These are phyloP conservation scores for Phytophthora sojae DNA, from an alignment of 352 stramenopile species.

Conservation along the genomic window DNA sequence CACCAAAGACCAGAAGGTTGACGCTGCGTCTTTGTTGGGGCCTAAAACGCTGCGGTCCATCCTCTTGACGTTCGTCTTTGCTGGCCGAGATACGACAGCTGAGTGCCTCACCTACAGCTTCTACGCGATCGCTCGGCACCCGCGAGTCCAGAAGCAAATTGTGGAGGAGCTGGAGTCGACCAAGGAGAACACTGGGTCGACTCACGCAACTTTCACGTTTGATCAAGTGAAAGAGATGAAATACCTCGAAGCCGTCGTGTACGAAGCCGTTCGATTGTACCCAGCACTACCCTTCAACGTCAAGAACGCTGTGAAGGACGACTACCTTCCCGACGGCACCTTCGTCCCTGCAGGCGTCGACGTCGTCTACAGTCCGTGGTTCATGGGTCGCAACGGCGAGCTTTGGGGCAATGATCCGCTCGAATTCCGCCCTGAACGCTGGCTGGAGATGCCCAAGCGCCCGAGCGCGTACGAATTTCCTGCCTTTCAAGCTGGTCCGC, in stretches of 20 bases:
- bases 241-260: slow-evolving; percentile 77
- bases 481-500: slow-evolving; percentile 73
- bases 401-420: slow-evolving; percentile 66
- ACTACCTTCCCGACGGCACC: slow-evolving; percentile 74
- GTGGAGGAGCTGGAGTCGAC: slow-evolving; percentile 45
- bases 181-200: neutral
- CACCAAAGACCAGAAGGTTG: neutral
- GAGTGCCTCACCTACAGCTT: slow-evolving; percentile 82
- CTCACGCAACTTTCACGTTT: slow-evolving; percentile 46
- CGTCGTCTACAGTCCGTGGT: slow-evolving; percentile 78
- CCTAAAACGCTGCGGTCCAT: slow-evolving; percentile 62
- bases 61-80: slow-evolving; percentile 85
- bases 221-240: slow-evolving; percentile 64
- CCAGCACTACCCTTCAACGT: slow-evolving; percentile 79
- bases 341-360: slow-evolving; percentile 72
- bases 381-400: slow-evolving; percentile 67
- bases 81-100: slow-evolving; percentile 83
- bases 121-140: slow-evolving; percentile 71
- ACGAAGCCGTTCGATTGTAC: slow-evolving; percentile 78
- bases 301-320: slow-evolving; percentile 69
- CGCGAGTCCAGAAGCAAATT: slow-evolving; percentile 63
- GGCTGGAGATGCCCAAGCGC: slow-evolving; percentile 64
- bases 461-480: slow-evolving; percentile 80
- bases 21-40: slow-evolving; percentile 24
- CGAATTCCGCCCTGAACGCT: slow-evolving; percentile 72